Base-by-base conservation (phyloP, 2,329 filamentous ascomycete genomes). In the Aotearoamyces nothofagi region DNA sequence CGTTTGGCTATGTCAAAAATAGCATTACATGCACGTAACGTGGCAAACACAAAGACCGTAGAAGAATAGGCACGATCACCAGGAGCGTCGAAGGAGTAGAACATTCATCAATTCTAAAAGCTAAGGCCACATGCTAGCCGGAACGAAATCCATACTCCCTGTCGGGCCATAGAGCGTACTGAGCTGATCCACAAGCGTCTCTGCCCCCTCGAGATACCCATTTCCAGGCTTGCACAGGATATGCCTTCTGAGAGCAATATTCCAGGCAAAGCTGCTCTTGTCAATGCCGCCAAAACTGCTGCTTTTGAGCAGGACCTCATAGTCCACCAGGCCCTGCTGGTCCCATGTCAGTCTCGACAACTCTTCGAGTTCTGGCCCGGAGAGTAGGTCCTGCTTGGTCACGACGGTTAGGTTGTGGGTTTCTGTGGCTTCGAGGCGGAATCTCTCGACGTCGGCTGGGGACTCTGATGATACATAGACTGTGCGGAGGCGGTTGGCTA, bases 251-350 rank as follows among this genome's bases (percentile, higher is more conserved):
- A 63, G 39, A 3, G 58, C 61, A 17, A 65, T 39, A 30, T 55
- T 57, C 50, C 56, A 63, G 13, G 51, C 49, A 32, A 63, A 60
- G 38, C 46, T 54, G 36, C 56, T 61, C 42, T 49, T 50, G n/a
- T 52, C 49, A 9, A 54, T 46, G 0, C 62, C 62, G 1, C 52
- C 52, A 33, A 65, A 55, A 11, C 55, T 43, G 8, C 51, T 54
- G 12, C 56, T 55, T 15, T 57, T 48, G 28, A 56, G 44, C 38
- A 65, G 44, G 4, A 67, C 53, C 37, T 65, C 58, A 43, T 59
- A 65, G 41, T 68, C 63, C 5, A 66, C 54, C 12, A 66, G 44
- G 3, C 54, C 56, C 32, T 58, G 55, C 44, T 66, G 61, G 41
- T 65, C 60, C 54, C 55, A 63, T 12, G 45, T 54, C 20, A 66